These are phyloP conservation scores for Rhytidhysteron rufulum DNA, from an alignment of 2,329 filamentous ascomycete species.

Conservation along the genomic window DNA sequence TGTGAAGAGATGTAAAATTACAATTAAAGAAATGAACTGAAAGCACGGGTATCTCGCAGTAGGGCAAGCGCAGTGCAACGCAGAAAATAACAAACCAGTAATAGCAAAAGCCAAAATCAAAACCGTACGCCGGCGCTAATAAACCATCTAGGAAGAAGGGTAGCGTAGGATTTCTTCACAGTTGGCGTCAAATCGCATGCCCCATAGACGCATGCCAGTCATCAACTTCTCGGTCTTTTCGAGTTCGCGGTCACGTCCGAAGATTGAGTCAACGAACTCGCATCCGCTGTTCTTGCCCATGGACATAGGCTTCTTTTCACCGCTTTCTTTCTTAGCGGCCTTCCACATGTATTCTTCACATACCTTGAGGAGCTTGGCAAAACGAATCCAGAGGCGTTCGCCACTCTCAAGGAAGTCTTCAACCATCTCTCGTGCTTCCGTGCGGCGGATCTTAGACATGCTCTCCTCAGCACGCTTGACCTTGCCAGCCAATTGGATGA, in stretches of 20 bases:
- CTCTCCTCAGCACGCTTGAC: conserved; percentile 85
- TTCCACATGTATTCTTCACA: conserved; percentile 96
- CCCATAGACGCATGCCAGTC: conserved; percentile 83
- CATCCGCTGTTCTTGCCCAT: conserved; percentile 87
- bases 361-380: conserved; percentile 80
- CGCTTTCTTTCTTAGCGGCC: conserved; percentile 66
- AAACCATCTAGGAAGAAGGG: conserved; percentile 31
- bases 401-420: conserved; percentile 89
- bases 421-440: conserved; percentile 74
- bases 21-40: conserved; percentile 32
- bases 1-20: conserved; percentile 28
- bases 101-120: conserved; percentile 17
- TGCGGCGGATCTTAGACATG: conserved; percentile 65
- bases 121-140: conserved; percentile 23
- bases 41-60: conserved; percentile 38
- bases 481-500: conserved; percentile 92
- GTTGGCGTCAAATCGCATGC: conserved; percentile 91
- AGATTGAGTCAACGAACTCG: conserved; percentile 95
- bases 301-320: conserved; percentile 59
- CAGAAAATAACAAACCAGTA: conserved; percentile 12
- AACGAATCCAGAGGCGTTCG: conserved; percentile 78
- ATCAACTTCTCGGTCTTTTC: conserved; percentile 91
- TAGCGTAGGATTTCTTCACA: conserved; percentile 79
- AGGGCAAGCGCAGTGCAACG: conserved; percentile 23
- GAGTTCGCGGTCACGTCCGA: conserved; percentile 84